phyloP scores from a whole-genome alignment of 352 stramenopile species.

The Phytopythium cucurbitacearum region DNA sequence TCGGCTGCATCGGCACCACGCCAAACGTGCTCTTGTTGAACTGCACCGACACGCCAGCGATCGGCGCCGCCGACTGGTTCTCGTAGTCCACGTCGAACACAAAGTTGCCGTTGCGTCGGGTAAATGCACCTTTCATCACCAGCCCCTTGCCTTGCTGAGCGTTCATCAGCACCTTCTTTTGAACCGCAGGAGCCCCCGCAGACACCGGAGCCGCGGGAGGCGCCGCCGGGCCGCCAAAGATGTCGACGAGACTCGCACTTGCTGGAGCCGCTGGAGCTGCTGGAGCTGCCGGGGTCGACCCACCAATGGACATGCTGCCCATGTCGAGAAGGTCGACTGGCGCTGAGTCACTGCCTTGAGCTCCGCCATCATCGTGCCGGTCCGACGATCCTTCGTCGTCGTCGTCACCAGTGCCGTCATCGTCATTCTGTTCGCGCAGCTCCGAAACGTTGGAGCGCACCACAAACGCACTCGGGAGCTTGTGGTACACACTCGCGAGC shows the following conservation, averaged over 20 bases:
- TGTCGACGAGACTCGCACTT: slow-evolving; percentile 62
- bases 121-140: slow-evolving; percentile 83
- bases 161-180: slow-evolving; percentile 74
- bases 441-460: slow-evolving; percentile 81
- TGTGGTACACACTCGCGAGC: slow-evolving; percentile 98
- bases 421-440: slow-evolving; percentile 58
- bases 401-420: slow-evolving; percentile 44
- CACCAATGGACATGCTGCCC: slow-evolving; percentile 74
- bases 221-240: slow-evolving; percentile 65
- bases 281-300: slow-evolving; percentile 31
- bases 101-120: slow-evolving; percentile 54
- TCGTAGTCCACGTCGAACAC: slow-evolving; percentile 77
- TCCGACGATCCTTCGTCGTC: slow-evolving; percentile 60
- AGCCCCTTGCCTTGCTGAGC: slow-evolving; percentile 86
- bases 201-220: slow-evolving; percentile 29
- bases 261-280: slow-evolving; percentile 18
- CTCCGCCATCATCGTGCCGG: slow-evolving; percentile 40
- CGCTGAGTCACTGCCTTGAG: slow-evolving; percentile 17
- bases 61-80: slow-evolving; percentile 87
- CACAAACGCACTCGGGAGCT: slow-evolving; percentile 82
- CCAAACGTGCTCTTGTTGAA: slow-evolving; percentile 98
- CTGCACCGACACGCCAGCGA: slow-evolving; percentile 92
- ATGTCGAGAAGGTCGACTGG: slow-evolving; percentile 83
- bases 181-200: slow-evolving; percentile 9
- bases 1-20: slow-evolving; percentile 90